Conservation (phyloP, 1,139 yeast species). For the Sugiyamaella paludigena region DNA sequence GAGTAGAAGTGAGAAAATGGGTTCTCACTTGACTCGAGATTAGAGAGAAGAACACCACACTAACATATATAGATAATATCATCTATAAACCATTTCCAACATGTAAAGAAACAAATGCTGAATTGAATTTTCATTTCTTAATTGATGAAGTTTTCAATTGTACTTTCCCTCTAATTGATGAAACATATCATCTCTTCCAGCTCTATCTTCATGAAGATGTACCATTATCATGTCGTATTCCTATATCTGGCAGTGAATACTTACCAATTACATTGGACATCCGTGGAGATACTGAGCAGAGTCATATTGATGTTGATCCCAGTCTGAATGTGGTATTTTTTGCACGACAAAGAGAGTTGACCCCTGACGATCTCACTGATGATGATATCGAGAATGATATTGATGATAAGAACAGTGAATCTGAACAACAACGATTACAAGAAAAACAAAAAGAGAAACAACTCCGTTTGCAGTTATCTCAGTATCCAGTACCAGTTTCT, state of each 20-base stretch:
- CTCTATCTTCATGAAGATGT: slow-evolving; percentile 73
- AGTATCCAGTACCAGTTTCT: slow-evolving; percentile 36
- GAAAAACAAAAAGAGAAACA: background rate
- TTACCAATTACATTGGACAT: slow-evolving; percentile 64
- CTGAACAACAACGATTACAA: slow-evolving; percentile 13
- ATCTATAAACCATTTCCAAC: slow-evolving; percentile 57
- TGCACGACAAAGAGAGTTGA: slow-evolving; percentile 12
- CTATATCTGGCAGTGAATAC: slow-evolving; percentile 32
- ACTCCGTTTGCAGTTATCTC: background rate
- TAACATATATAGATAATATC: slow-evolving; percentile 40
- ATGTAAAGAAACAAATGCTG: slow-evolving; percentile 63
- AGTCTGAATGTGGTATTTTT: slow-evolving; percentile 52
- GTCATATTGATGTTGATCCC: slow-evolving; percentile 68
- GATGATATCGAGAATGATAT: background rate
- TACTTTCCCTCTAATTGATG: slow-evolving; percentile 63
- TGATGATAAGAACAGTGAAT: slow-evolving; percentile 10
- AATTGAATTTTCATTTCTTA: slow-evolving; percentile 54
- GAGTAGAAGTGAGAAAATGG: no score
- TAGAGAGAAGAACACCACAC: no score
- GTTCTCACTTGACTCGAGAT: no score
- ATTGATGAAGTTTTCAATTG: slow-evolving; percentile 56
- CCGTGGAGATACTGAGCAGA: slow-evolving; percentile 65
- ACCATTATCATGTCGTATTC: slow-evolving; percentile 65
- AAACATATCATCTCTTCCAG: slow-evolving; percentile 68
- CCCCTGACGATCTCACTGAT: background rate